A percentile compares a stretch with the other conserved stretches of the same genome.
Evolutionary conservation across 352 stramenopile genomes (phyloP).

Genomic region (Phytophthora citrophthora): DNA sequence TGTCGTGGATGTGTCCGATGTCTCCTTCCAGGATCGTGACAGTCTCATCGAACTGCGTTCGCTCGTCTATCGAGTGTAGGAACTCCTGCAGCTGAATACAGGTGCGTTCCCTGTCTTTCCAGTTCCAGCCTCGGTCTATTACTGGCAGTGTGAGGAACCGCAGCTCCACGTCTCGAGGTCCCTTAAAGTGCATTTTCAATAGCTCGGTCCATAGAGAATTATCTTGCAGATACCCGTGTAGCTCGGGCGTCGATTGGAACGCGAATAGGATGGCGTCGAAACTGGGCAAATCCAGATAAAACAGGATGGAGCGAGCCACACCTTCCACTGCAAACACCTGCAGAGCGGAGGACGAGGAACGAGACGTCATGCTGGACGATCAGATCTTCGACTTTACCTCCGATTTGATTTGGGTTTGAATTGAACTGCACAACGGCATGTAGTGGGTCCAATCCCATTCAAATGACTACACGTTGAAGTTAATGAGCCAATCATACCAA

Average conservation of each 20-base stretch:
- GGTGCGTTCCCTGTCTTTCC: too few relatives aligned
- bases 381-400: too few relatives aligned
- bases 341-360: background rate
- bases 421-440: background rate
- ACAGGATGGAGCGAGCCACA: background rate
- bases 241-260: conserved; percentile 2
- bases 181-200: conserved; percentile 25
- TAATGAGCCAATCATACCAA: too few relatives aligned
- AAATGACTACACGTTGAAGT: too few relatives aligned
- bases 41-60: conserved; percentile 17
- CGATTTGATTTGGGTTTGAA: too few relatives aligned
- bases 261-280: background rate
- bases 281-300: conserved; percentile 1
- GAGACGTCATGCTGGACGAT: background rate
- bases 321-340: conserved; percentile 24
- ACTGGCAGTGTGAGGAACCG: conserved; percentile 12
- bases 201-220: conserved; percentile 40
- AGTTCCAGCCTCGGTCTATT: too few relatives aligned
- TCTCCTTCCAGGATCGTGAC: conserved; percentile 38
- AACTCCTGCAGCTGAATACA: too few relatives aligned
- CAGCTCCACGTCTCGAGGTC: conserved; percentile 24
- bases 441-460: background rate
- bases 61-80: too few relatives aligned
- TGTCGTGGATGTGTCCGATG: conserved; percentile 24
- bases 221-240: conserved; percentile 30